A percentile compares a stretch with the other conserved stretches of the same genome.
Conservation (phyloP, 257 asterid genomes). For the Linderniella brevidens region DNA sequence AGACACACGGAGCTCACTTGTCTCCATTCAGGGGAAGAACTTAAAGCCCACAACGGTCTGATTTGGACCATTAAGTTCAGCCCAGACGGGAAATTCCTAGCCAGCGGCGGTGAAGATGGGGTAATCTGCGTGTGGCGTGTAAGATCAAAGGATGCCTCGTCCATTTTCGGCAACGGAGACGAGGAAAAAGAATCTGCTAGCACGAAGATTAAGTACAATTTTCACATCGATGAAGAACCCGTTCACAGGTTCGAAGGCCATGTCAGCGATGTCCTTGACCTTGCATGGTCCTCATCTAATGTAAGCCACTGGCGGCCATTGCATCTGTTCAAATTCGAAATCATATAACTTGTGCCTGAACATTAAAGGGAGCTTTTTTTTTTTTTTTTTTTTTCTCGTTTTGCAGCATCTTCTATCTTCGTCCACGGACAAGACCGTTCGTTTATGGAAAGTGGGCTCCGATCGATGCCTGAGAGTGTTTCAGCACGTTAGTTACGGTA, state of each 20-base stretch:
- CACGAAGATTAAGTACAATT: conserved; percentile 28
- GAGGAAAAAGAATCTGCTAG: conserved; percentile 6
- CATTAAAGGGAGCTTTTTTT: no score
- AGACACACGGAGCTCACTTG: conserved; percentile 56
- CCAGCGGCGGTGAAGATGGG: conserved; percentile 76
- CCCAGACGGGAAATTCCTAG: conserved; percentile 42
- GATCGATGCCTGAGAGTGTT: conserved; percentile 42
- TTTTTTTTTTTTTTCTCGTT: no score
- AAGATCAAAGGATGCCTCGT: conserved; percentile 12
- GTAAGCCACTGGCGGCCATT: conserved; percentile 15
- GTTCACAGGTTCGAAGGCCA: conserved; percentile 50
- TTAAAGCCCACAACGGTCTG: conserved; percentile 72
- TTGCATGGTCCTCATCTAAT: conserved; percentile 78
- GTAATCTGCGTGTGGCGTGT: conserved; percentile 44
- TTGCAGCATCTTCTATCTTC: conserved; percentile 61
- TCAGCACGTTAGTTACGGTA: conserved; percentile 64
- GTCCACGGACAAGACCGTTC: conserved; percentile 62
- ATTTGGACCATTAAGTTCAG: conserved; percentile 65
- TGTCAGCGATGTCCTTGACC: conserved; percentile 37
- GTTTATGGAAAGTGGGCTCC: conserved; percentile 47
- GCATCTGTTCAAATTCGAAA: conserved; percentile 6
- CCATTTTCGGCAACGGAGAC: conserved; percentile 10
- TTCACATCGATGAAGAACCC: conserved; percentile 43
- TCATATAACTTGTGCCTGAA: conserved; percentile 10
- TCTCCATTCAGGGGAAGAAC: conserved; percentile 57